A percentile compares a stretch with the other conserved stretches of the same genome.
Evolutionary conservation across 2,329 filamentous ascomycete genomes (phyloP).

Genomic region (Colletotrichum graminicola): DNA sequence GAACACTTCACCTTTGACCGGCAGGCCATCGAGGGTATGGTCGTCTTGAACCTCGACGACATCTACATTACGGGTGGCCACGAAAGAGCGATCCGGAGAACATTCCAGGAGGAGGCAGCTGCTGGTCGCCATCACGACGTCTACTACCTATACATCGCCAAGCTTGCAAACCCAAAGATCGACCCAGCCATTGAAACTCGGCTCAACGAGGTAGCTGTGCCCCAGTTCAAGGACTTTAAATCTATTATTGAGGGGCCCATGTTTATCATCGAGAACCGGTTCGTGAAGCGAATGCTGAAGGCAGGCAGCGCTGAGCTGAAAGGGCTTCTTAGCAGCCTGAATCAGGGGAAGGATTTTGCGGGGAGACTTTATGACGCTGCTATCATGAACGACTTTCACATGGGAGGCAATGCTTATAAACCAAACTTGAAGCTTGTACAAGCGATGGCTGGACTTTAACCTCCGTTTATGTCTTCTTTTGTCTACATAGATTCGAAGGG

Average conservation of each 20-base stretch:
- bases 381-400: not conserved
- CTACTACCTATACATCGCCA: not conserved
- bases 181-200: not conserved
- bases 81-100: not conserved
- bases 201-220: not conserved
- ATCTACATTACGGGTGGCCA: not conserved
- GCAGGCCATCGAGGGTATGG: not conserved
- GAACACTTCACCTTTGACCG: not conserved
- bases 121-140: not conserved
- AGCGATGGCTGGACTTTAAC: not conserved
- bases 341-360: not conserved
- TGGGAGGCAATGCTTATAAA: not conserved
- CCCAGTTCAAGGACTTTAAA: not conserved
- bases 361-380: not conserved
- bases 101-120: not conserved
- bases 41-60: not conserved
- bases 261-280: not conserved
- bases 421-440: not conserved
- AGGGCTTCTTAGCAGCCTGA: not conserved
- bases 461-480: not conserved
- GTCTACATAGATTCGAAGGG: too few species aligned
- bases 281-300: not conserved
- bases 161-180: not conserved
- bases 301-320: not conserved
- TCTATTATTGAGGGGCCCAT: not conserved